phyloP scores from a whole-genome alignment of 306 rosid species.

The Castanopsis chinensis region DNA sequence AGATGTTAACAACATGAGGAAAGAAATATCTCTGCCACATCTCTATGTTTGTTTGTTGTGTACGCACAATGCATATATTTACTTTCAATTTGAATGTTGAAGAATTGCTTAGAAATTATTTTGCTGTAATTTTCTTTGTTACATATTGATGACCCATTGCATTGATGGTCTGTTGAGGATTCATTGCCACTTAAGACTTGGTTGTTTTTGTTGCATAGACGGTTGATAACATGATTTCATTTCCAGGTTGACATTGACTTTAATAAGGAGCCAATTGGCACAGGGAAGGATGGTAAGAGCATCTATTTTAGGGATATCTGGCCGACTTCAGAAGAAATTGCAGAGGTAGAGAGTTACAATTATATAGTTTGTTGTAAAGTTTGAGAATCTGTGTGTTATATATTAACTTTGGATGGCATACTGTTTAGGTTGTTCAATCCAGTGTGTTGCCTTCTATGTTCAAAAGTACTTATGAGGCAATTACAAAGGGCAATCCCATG shows the following conservation, averaged over 20 bases:
- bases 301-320: conserved; percentile 82
- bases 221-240: conserved; percentile 14
- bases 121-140: background rate
- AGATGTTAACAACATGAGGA: background rate
- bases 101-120: background rate
- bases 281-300: conserved; percentile 78
- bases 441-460: conserved; percentile 85
- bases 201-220: too few relatives aligned
- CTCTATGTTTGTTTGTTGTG: background rate
- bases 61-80: background rate
- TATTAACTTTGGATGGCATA: conserved; percentile 29
- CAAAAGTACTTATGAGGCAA: conserved; percentile 72
- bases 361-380: conserved; percentile 9
- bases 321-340: conserved; percentile 86
- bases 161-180: too few relatives aligned
- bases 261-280: conserved; percentile 86
- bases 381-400: background rate
- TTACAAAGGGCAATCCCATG: conserved; percentile 82
- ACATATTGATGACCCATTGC: background rate
- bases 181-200: too few relatives aligned
- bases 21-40: background rate
- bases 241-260: conserved; percentile 92
- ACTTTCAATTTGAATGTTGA: background rate
- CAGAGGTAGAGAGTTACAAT: conserved; percentile 48
- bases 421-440: conserved; percentile 79